Conservation (phyloP, 2,329 filamentous ascomycete genomes). For the Xylaria sp. region DNA sequence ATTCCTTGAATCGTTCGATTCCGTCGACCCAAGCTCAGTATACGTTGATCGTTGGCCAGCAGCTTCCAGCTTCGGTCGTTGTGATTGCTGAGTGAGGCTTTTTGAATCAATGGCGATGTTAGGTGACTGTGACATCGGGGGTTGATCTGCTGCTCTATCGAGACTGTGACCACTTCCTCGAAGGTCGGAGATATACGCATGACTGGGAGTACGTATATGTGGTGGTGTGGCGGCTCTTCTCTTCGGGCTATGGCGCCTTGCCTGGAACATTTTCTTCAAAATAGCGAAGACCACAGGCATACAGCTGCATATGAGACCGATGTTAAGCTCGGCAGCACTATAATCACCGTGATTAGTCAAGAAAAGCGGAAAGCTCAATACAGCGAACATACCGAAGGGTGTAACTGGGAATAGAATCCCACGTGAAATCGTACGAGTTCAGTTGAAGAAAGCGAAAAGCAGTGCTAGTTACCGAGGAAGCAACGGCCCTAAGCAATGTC, state of each 20-base stretch:
- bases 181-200: slow-evolving; percentile 31
- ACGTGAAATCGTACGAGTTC: slow-evolving; percentile 39
- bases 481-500: slow-evolving; percentile 32
- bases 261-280: slow-evolving; percentile 27
- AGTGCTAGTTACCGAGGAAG: slow-evolving; percentile 36
- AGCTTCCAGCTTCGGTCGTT: neutral
- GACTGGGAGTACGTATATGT: slow-evolving; percentile 27
- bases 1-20: slow-evolving; percentile 16
- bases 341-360: slow-evolving; percentile 8
- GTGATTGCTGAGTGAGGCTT: neutral
- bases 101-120: neutral
- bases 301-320: slow-evolving; percentile 37
- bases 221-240: slow-evolving; percentile 16
- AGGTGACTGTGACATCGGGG: neutral
- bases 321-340: slow-evolving; percentile 38
- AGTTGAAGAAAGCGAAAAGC: slow-evolving; percentile 38
- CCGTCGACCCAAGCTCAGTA: slow-evolving; percentile 25
- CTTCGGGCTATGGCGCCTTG: neutral
- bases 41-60: slow-evolving; percentile 16
- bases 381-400: slow-evolving; percentile 31
- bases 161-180: neutral
- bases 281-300: slow-evolving; percentile 35
- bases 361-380: neutral
- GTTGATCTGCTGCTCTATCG: neutral
- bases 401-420: slow-evolving; percentile 39